Base-by-base conservation (phyloP, 1,139 yeast species). In the Candida glucosophila region DNA sequence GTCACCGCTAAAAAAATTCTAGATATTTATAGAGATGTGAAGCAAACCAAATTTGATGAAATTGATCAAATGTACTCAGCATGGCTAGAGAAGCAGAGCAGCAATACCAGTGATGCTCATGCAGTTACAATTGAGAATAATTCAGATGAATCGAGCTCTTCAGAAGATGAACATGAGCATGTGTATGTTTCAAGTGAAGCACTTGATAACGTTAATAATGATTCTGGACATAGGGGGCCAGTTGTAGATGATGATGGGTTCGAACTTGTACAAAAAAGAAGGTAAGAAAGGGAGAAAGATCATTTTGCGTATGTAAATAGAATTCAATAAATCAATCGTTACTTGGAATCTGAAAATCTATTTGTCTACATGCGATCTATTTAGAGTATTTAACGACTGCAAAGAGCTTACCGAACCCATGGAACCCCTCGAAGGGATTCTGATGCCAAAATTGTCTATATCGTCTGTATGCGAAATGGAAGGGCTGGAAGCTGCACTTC, bases 181-280 rank as follows among this genome's bases (percentile, higher is more conserved):
- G 47, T 0, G 51, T n/a, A n/a, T n/a, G n/a, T n/a, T n/a, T n/a
- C n/a, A n/a, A n/a, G n/a, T n/a, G n/a, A n/a, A n/a, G n/a, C n/a
- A n/a, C n/a, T n/a, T n/a, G n/a, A n/a, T n/a, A n/a, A n/a, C n/a
- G n/a, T n/a, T n/a, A n/a, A n/a, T n/a, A n/a, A n/a, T n/a, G n/a
- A n/a, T n/a, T n/a, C n/a, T n/a, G n/a, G n/a, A n/a, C n/a, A n/a
- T n/a, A n/a, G n/a, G n/a, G 72, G 66, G 14, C 95, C 95, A 6
- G 49, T 81, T 8, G 66, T 88, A 8, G 96, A 88, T 48, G 97
- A 88, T 17, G 96, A 88, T 47, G 97, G 97, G 2, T 88, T 88
- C 45, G 90, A 86, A 41, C 55, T 86, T 34, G 96, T 88, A 6
- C 85, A 77, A 43, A 75, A 68, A 43, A 77, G 68, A 43, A 75